A percentile compares a stretch with the other conserved stretches of the same genome.
phyloP scores from a whole-genome alignment of 805 yeast genomes.

The Barnettozyma pratensis region DNA sequence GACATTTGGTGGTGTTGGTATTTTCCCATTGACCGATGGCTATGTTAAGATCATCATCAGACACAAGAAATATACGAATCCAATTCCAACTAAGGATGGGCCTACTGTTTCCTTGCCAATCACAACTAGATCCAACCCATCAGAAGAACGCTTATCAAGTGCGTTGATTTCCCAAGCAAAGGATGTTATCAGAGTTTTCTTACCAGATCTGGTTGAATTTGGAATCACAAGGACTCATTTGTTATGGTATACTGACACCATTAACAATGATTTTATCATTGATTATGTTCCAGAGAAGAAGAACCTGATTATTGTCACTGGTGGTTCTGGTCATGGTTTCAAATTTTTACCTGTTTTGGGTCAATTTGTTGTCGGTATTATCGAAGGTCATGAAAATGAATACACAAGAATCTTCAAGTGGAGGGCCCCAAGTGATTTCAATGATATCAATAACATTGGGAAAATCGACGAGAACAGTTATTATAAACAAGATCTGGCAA shows the following conservation, averaged over 20 bases:
- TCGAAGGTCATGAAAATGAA: constrained; percentile 28
- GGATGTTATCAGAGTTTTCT: constrained; percentile 13
- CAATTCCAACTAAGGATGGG: constrained; percentile 18
- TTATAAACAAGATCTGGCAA: constrained; percentile 30
- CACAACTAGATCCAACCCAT: constrained; percentile 22
- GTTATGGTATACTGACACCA: constrained; percentile 36
- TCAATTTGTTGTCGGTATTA: constrained; percentile 26
- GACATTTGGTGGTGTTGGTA: constrained; percentile 24
- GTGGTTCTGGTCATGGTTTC: constrained; percentile 31
- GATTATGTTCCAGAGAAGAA: constrained; percentile 11
- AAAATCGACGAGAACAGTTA: constrained; percentile 11
- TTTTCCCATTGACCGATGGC: constrained; percentile 33
- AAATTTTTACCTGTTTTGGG: constrained; percentile 33
- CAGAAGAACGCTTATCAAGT: constrained; percentile 22
- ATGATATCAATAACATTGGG: constrained; percentile 25
- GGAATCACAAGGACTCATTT: constrained; percentile 19
- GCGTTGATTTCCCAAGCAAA: constrained; percentile 24
- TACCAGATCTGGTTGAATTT: constrained; percentile 16
- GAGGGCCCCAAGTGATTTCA: constrained; percentile 25
- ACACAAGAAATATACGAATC: constrained; percentile 33
- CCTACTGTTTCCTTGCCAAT: constrained; percentile 28
- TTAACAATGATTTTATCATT: constrained; percentile 22
- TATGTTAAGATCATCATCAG: constrained; percentile 31
- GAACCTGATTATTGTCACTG: constrained; percentile 30
- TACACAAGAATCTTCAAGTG: constrained; percentile 29